A percentile compares a stretch with the other conserved stretches of the same genome.
Evolutionary conservation across 352 stramenopile species (phyloP).

Genomic region (Globisporangium megalacanthum): DNA sequence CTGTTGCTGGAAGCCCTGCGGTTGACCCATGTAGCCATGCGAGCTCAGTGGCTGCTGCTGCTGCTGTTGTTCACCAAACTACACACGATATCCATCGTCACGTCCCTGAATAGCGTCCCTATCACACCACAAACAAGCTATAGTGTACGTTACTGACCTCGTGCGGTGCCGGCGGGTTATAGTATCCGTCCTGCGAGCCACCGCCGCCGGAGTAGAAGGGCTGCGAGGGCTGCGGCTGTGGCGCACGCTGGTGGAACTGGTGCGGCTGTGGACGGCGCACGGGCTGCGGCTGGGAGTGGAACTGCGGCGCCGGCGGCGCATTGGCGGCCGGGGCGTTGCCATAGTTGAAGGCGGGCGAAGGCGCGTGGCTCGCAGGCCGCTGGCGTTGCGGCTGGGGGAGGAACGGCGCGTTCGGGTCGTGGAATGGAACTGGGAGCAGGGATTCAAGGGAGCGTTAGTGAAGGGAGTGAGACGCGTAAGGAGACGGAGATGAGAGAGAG

Average conservation of each 20-base stretch:
- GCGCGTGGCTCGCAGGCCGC: constrained; percentile 21
- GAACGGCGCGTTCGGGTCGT: constrained; percentile 43
- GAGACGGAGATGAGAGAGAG: not conserved
- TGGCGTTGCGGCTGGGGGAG: constrained; percentile 26
- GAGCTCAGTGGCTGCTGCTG: constrained; percentile 5
- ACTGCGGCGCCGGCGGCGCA: constrained; percentile 17
- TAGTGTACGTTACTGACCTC: constrained; percentile 17
- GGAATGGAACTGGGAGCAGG: constrained; percentile 39
- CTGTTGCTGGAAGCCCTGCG: constrained; percentile 29
- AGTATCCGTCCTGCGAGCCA: constrained; percentile 24
- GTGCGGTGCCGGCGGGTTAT: constrained; percentile 26
- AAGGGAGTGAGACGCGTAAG: not conserved
- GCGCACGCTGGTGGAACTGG: constrained; percentile 44
- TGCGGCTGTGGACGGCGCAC: constrained; percentile 41
- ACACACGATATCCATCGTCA: not conserved
- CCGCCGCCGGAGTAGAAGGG: constrained; percentile 12
- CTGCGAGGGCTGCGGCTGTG: constrained; percentile 12
- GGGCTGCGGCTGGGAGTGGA: constrained; percentile 31
- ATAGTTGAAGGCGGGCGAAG: constrained; percentile 15
- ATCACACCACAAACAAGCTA: not conserved
- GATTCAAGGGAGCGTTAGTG: not conserved
- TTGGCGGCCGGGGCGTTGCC: not conserved
- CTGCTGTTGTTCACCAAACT: constrained; percentile 29
- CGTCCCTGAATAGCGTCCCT: not conserved
- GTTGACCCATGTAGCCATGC: constrained; percentile 18